Evolutionary conservation across 495 filamentous ascomycete genomes (phyloP).

Genomic region (Lophium mytilinum): DNA sequence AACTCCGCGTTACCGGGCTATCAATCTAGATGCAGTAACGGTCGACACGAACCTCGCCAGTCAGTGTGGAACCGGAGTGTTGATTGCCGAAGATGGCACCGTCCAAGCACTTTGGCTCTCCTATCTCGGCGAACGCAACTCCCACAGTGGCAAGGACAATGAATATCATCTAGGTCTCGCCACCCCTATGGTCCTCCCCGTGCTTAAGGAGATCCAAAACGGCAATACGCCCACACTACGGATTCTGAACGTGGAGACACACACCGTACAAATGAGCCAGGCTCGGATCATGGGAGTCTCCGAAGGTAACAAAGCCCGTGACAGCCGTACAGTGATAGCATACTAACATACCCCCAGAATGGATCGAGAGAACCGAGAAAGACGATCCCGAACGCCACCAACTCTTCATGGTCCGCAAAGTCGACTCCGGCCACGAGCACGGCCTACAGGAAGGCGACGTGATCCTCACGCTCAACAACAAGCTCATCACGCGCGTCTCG

Average conservation of each 20-base stretch:
- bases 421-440: conserved; percentile 59
- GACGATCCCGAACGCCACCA: conserved; percentile 89
- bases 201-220: conserved; percentile 73
- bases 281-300: conserved; percentile 96
- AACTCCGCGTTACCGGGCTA: conserved; percentile 88
- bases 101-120: conserved; percentile 95
- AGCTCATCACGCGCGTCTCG: conserved; percentile 84
- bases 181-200: conserved; percentile 77
- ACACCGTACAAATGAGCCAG: conserved; percentile 93
- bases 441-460: conserved; percentile 84
- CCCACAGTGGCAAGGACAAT: conserved; percentile 73
- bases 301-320: conserved; percentile 38
- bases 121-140: conserved; percentile 82
- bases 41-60: conserved; percentile 86
- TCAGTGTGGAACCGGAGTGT: conserved; percentile 91
- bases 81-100: conserved; percentile 80
- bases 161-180: conserved; percentile 95
- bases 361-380: conserved; percentile 80
- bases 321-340: not conserved
- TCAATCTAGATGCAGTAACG: conserved; percentile 95
- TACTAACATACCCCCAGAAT: conserved; percentile 41
- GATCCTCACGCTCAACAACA: conserved; percentile 81
- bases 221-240: conserved; percentile 70
- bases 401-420: conserved; percentile 96
- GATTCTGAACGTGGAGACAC: conserved; percentile 89